These are phyloP conservation scores for Pseudonectria foliicola DNA, from an alignment of 2,329 filamentous ascomycete genomes.

Conservation along the genomic window DNA sequence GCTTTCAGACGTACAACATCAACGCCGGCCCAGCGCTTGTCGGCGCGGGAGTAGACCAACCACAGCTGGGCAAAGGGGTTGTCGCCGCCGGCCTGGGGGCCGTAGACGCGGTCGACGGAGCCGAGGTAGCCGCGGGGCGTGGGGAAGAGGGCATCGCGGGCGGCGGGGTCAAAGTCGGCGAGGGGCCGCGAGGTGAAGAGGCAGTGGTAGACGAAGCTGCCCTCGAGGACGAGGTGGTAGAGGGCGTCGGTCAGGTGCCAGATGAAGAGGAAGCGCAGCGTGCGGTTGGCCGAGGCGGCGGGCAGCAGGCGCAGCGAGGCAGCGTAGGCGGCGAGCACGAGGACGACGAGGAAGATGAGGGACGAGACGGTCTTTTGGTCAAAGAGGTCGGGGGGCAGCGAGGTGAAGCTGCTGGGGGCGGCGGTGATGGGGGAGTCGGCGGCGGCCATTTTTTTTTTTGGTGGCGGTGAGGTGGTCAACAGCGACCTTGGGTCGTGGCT, in stretches of 20 bases:
- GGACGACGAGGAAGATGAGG: slow-evolving; percentile 46
- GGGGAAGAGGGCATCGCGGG: slow-evolving; percentile 32
- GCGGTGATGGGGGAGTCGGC: slow-evolving; percentile 3
- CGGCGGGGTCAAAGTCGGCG: slow-evolving; percentile 22
- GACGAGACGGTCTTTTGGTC: slow-evolving; percentile 54
- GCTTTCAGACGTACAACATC: slow-evolving; percentile 51
- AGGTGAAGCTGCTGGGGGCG: slow-evolving; percentile 8
- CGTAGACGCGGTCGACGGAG: slow-evolving; percentile 41
- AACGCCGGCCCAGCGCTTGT: slow-evolving; percentile 55
- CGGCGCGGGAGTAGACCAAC: slow-evolving; percentile 63
- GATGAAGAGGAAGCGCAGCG: slow-evolving; percentile 73
- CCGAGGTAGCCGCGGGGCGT: slow-evolving; percentile 48
- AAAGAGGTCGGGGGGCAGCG: slow-evolving; percentile 48
- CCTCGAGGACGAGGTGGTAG: slow-evolving; percentile 87
- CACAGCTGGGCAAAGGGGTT: slow-evolving; percentile 53
- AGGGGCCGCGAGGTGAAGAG: slow-evolving; percentile 58
- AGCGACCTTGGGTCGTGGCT: too few species aligned
- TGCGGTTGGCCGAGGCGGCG: slow-evolving; percentile 42
- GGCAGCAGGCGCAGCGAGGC: slow-evolving; percentile 38
- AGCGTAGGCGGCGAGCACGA: slow-evolving; percentile 42
- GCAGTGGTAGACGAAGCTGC: slow-evolving; percentile 86
- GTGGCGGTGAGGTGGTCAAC: too few species aligned
- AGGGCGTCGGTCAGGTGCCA: slow-evolving; percentile 94
- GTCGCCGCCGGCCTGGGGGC: slow-evolving; percentile 48
- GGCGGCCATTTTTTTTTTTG: too few species aligned